Conservation (phyloP, 345 rosid species). For the Chamaenerion angustifolium region DNA sequence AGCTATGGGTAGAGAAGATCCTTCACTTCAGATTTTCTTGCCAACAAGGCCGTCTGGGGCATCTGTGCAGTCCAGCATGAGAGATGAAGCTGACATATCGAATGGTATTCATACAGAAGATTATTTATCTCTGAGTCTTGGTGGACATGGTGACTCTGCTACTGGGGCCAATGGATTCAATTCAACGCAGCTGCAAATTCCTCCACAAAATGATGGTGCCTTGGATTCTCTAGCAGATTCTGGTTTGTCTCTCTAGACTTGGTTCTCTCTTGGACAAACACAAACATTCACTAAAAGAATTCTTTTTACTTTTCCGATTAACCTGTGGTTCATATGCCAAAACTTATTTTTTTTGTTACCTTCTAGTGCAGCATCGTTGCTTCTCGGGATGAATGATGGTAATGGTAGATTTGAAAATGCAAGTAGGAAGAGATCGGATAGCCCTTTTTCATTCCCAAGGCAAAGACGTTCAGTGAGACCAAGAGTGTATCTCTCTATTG, state of each 20-base stretch:
- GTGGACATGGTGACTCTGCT: slow-evolving; percentile 32
- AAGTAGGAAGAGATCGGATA: slow-evolving; percentile 56
- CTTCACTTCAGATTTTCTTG: slow-evolving; percentile 85
- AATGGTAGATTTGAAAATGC: slow-evolving; percentile 53
- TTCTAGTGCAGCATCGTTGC: slow-evolving; percentile 61
- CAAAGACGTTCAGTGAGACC: slow-evolving; percentile 84
- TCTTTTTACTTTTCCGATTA: neutral
- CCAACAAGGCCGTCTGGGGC: slow-evolving; percentile 68
- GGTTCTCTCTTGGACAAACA: too few relatives aligned
- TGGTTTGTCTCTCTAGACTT: slow-evolving; percentile 39
- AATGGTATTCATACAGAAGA: slow-evolving; percentile 68
- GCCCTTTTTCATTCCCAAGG: slow-evolving; percentile 64
- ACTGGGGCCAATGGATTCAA: slow-evolving; percentile 35
- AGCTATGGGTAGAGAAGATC: slow-evolving; percentile 71
- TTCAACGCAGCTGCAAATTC: slow-evolving; percentile 32
- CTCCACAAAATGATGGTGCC: slow-evolving; percentile 32
- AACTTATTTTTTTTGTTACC: neutral
- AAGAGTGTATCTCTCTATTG: slow-evolving; percentile 61
- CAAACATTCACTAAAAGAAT: neutral
- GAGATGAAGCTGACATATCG: slow-evolving; percentile 54
- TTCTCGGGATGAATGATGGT: slow-evolving; percentile 57
- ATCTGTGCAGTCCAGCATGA: slow-evolving; percentile 39
- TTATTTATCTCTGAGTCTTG: slow-evolving; percentile 91
- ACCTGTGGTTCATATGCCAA: neutral
- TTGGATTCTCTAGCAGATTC: slow-evolving; percentile 50